phyloP scores from a whole-genome alignment of 257 asterid species.

The Striga asiatica region DNA sequence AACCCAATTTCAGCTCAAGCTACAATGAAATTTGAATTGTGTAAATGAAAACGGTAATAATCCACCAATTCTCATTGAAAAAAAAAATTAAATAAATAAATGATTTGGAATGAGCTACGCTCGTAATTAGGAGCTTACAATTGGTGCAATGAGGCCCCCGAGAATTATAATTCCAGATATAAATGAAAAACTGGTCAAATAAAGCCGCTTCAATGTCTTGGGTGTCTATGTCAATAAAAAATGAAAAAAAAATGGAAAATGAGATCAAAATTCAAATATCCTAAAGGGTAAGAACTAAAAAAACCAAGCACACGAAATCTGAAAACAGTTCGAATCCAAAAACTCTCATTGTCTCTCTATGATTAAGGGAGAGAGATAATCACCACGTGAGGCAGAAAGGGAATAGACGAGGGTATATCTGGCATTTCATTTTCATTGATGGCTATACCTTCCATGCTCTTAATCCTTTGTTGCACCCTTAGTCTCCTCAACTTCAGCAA shows the following conservation, averaged over 20 bases:
- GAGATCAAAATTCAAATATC: not conserved
- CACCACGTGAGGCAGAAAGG: slow-evolving; percentile 88
- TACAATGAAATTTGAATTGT: slow-evolving; percentile 23
- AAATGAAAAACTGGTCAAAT: slow-evolving; percentile 70
- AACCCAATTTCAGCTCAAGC: slow-evolving; percentile 83
- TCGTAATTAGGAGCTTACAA: slow-evolving; percentile 43
- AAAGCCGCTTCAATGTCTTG: slow-evolving; percentile 75
- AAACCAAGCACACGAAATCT: no score
- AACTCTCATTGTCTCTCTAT: not conserved
- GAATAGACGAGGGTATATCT: slow-evolving; percentile 78
- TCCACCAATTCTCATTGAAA: not conserved
- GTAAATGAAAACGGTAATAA: not conserved
- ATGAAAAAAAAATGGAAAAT: not conserved
- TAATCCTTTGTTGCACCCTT: slow-evolving; percentile 70
- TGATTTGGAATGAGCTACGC: not conserved
- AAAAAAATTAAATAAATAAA: not conserved
- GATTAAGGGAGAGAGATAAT: slow-evolving; percentile 16
- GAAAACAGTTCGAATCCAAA: no score
- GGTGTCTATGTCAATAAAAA: slow-evolving; percentile 42
- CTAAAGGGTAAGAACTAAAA: not conserved
- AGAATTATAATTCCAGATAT: slow-evolving; percentile 71
- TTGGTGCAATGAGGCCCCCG: slow-evolving; percentile 87
- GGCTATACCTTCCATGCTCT: slow-evolving; percentile 25
- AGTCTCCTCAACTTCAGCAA: slow-evolving; percentile 61
- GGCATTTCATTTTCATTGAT: slow-evolving; percentile 77